These are phyloP conservation scores for Lunularia cruciata DNA, from an alignment of 225 moss, liverwort and hornwort species.

Conservation along the genomic window DNA sequence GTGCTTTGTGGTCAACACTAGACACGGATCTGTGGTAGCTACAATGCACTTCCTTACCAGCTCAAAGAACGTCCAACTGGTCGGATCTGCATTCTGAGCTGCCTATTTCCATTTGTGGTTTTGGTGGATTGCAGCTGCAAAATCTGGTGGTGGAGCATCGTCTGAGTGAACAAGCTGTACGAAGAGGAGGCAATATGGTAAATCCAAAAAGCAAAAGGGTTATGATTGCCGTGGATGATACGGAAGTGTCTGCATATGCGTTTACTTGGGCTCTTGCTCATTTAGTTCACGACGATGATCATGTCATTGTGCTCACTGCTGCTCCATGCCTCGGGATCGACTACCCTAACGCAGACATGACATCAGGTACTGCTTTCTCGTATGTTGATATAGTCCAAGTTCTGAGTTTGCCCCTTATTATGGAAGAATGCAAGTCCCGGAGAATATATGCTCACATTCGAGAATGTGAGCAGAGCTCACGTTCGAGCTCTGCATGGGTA, in stretches of 20 bases:
- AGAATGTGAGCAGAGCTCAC: no score
- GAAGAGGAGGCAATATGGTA: conserved; percentile 26
- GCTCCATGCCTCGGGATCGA: conserved; percentile 59
- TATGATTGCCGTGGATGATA: conserved; percentile 76
- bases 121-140: background rate
- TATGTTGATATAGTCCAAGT: no score
- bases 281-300: conserved; percentile 58
- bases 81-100: no score
- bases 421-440: no score
- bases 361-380: conserved; percentile 43
- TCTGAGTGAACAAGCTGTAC: background rate
- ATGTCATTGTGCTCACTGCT: conserved; percentile 72
- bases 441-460: no score
- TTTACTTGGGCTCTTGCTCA: conserved; percentile 87
- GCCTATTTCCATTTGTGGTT: no score
- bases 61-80: no score
- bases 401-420: no score
- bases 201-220: conserved; percentile 58
- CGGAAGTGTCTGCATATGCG: conserved; percentile 80
- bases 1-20: background rate
- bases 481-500: no score
- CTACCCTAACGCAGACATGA: conserved; percentile 55
- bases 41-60: background rate
- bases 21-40: no score
- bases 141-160: background rate